Evolutionary conservation across 805 yeast genomes (phyloP).

Genomic region (Candida incommunis): DNA sequence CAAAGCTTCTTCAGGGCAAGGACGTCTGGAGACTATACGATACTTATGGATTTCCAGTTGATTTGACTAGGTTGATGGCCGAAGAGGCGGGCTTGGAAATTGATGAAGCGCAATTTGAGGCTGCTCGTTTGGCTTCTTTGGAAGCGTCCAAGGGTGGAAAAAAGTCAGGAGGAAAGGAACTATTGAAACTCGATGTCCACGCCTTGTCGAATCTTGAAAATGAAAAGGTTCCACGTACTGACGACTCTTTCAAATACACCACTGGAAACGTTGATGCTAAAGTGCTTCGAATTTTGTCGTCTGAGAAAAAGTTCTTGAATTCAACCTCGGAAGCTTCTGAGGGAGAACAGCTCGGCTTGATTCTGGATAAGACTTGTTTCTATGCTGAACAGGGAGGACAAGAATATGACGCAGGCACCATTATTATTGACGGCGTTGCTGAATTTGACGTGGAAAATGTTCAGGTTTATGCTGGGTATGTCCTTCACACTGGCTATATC

Average conservation of each 20-base stretch:
- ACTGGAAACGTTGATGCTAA: conserved; percentile 53
- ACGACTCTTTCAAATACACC: conserved; percentile 62
- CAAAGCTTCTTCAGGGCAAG: conserved; percentile 70
- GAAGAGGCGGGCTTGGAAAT: conserved; percentile 91
- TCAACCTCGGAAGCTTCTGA: conserved; percentile 24
- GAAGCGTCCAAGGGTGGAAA: conserved; percentile 93
- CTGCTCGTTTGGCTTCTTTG: conserved; percentile 74
- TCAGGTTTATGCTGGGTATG: conserved; percentile 87
- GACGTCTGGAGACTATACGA: conserved; percentile 98
- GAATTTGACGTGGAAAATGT: conserved; percentile 88
- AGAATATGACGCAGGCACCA: conserved; percentile 87
- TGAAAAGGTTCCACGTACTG: conserved; percentile 56
- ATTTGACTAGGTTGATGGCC: conserved; percentile 95
- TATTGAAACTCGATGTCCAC: conserved; percentile 83
- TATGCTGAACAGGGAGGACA: conserved; percentile 99
- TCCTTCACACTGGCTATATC: conserved; percentile 81
- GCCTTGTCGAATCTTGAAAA: conserved; percentile 59
- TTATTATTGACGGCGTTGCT: conserved; percentile 73
- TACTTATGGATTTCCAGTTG: conserved; percentile 98
- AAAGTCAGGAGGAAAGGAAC: conserved; percentile 38
- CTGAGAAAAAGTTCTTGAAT: conserved; percentile 47
- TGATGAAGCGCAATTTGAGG: conserved; percentile 85
- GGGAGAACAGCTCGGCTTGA: conserved; percentile 52
- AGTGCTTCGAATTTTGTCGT: conserved; percentile 50
- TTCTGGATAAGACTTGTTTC: conserved; percentile 83